A percentile compares a stretch with the other conserved stretches of the same genome.
phyloP scores from a whole-genome alignment of 2,329 filamentous ascomycete genomes.

The Monosporascus sp. region DNA sequence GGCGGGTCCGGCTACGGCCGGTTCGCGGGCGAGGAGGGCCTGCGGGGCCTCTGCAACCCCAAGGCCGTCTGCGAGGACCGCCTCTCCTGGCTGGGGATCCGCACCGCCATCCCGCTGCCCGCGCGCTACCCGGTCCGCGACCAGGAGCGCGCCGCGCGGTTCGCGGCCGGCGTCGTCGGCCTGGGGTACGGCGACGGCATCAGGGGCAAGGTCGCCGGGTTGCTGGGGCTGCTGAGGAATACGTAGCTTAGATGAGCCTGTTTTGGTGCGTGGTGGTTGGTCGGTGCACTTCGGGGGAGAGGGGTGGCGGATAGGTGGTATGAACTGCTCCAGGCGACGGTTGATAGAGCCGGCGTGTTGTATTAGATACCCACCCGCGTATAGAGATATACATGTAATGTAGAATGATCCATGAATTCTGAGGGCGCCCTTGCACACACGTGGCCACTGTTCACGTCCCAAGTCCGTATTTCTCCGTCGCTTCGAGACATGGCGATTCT shows the following conservation, averaged over 20 bases:
- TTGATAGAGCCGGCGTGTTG: too few relatives aligned
- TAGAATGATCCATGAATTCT: too few relatives aligned
- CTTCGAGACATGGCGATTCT: too few relatives aligned
- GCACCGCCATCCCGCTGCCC: conserved; percentile 74
- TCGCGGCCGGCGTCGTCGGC: conserved; percentile 56
- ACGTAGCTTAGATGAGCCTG: conserved; percentile 21
- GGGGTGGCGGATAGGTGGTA: conserved; percentile 1
- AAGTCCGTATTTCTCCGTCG: too few relatives aligned
- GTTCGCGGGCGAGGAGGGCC: conserved; percentile 85
- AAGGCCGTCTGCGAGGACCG: conserved; percentile 84
- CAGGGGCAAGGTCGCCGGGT: conserved; percentile 33
- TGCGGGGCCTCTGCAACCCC: conserved; percentile 77
- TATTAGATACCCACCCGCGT: too few relatives aligned
- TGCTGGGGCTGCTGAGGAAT: conserved; percentile 39
- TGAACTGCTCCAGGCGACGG: too few relatives aligned
- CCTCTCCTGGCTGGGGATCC: conserved; percentile 52
- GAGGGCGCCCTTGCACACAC: too few relatives aligned
- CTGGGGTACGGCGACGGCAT: conserved; percentile 50
- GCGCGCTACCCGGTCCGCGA: conserved; percentile 75
- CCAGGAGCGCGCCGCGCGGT: conserved; percentile 59
- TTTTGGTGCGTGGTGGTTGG: not conserved
- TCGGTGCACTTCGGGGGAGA: not conserved
- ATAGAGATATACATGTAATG: too few relatives aligned
- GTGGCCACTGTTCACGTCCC: too few relatives aligned
- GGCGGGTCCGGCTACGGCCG: conserved; percentile 85